phyloP scores from a whole-genome alignment of 345 rosid genomes.

The Acer saccharum region DNA sequence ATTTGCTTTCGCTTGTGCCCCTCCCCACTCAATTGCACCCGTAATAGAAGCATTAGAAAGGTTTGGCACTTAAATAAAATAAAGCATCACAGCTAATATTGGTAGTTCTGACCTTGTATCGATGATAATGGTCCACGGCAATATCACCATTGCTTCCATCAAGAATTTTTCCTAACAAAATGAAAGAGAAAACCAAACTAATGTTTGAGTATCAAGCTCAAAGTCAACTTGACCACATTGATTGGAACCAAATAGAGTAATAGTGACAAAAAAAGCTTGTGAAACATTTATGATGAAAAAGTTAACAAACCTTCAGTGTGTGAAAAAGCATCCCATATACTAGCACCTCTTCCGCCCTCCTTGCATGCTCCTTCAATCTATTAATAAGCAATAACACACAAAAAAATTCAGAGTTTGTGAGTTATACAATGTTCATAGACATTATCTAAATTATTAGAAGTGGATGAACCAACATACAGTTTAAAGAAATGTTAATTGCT shows the following conservation, averaged over 20 bases:
- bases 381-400: constrained; percentile 20
- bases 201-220: background rate
- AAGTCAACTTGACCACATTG: background rate
- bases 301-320: constrained; percentile 50
- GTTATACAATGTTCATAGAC: background rate
- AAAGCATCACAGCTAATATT: background rate
- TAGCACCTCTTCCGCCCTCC: constrained; percentile 78
- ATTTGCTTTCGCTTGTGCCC: too few relatives aligned
- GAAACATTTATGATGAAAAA: background rate
- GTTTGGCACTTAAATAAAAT: background rate
- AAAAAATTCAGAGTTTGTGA: background rate
- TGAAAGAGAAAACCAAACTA: background rate
- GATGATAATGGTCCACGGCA: constrained; percentile 79
- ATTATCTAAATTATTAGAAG: background rate
- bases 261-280: background rate
- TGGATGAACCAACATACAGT: too few relatives aligned
- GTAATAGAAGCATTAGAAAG: background rate
- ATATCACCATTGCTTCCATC: constrained; percentile 78
- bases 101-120: constrained; percentile 59
- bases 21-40: background rate
- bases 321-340: constrained; percentile 88
- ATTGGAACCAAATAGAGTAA: background rate
- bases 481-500: too few relatives aligned
- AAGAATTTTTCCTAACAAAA: constrained; percentile 54
- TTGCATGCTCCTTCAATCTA: constrained; percentile 89